A percentile compares a stretch with the other conserved stretches of the same genome.
Evolutionary conservation across 2,329 filamentous ascomycete species (phyloP).

Genomic region (Plenodomus lindquistii): DNA sequence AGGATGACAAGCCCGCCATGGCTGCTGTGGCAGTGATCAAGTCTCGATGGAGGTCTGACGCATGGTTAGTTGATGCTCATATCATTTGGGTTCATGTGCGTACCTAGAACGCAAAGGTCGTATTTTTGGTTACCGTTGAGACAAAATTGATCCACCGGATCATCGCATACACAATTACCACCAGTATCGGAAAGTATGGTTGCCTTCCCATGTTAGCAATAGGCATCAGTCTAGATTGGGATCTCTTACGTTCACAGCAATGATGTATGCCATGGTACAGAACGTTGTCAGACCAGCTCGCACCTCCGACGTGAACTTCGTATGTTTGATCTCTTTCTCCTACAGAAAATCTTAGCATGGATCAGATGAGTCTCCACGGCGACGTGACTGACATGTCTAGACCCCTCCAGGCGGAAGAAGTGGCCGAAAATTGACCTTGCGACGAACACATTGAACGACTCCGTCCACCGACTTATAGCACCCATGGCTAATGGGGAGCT

Average conservation of each 20-base stretch:
- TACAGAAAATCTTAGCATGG: conserved; percentile 39
- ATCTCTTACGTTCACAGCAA: conserved; percentile 33
- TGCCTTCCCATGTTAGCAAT: conserved; percentile 31
- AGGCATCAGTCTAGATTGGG: neutral
- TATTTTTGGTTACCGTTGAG: conserved; percentile 59
- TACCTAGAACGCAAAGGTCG: conserved; percentile 57
- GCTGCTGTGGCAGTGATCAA: conserved; percentile 83
- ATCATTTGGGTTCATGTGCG: neutral
- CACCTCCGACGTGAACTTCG: conserved; percentile 81
- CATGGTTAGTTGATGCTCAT: conserved; percentile 1
- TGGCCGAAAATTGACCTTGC: conserved; percentile 44
- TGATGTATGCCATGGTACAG: conserved; percentile 52
- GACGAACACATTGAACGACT: conserved; percentile 29
- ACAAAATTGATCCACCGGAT: conserved; percentile 56
- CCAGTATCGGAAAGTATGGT: conserved; percentile 60
- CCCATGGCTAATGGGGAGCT: conserved; percentile 25
- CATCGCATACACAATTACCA: conserved; percentile 73
- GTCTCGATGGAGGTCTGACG: conserved; percentile 67
- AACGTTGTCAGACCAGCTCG: conserved; percentile 77
- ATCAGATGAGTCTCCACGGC: neutral
- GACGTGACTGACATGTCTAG: conserved; percentile 69
- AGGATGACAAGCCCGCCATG: conserved; percentile 74
- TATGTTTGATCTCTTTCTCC: conserved; percentile 71
- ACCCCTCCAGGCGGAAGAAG: conserved; percentile 76
- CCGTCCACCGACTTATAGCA: conserved; percentile 15